Evolutionary conservation across 805 yeast genomes (phyloP), one percentile per base, ranked within the genome.

Genomic region (Myxozyma lipomycoides): DNA sequence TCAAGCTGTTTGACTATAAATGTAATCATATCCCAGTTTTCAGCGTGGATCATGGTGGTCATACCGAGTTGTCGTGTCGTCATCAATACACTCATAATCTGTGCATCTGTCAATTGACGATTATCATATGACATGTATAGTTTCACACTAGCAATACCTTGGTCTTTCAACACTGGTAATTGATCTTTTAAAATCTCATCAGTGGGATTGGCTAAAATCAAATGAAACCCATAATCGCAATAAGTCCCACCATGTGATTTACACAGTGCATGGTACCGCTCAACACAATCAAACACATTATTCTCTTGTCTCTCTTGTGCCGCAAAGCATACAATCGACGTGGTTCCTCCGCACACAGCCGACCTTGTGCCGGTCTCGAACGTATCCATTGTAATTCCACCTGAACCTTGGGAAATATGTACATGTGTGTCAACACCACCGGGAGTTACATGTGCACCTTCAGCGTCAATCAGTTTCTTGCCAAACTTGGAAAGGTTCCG

Each of bases 351-450:
- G 24, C 73, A 74, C 22, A 75, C 65, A 0, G 78, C 77, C 49
- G 74, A 68, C 58, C 71, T 65, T 0, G 78, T 67, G 2, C 77
- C 79, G 3, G 71, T 60, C 43, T 69, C 73, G 54, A 74, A 73
- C 18, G 69, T 70, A 54, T 75, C 80, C 37, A 76, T 75, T 1
- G 72, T 67, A 3, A 73, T 67, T 15, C 69, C 66, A 35, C 68
- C 64, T 4, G 70, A 71, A 10, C 58, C 58, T 57, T 76, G 78
- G 37, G 73, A 71, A 18, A 76, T 55, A 48, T 76, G 80, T 23
- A 74, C 78, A 58, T 76, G 79, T 0, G 76, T 67, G 57, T 76
- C 80, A 35, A 76, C 70, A 3, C 78, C 79, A 41, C 79, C 79
- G 1, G 80, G 80, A 1, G 78, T 75, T 25, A 76, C 69, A 49